A percentile compares a stretch with the other conserved stretches of the same genome.
phyloP scores from a whole-genome alignment of 805 yeast genomes.

The Wickerhamiella allomyrinae region DNA sequence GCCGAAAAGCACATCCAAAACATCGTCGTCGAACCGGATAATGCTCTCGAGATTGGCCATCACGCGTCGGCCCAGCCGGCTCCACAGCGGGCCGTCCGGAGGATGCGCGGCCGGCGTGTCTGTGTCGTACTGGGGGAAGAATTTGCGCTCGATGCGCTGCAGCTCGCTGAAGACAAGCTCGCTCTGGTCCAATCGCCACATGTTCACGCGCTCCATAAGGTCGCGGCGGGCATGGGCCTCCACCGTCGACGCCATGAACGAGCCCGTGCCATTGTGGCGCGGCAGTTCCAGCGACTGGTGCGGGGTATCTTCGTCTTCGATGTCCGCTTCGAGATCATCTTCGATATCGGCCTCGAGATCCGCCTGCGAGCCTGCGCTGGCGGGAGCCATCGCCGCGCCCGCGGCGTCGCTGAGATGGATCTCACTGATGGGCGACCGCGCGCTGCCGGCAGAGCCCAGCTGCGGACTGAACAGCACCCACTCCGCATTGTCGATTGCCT shows the following conservation, averaged over 20 bases:
- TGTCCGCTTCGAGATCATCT: slow-evolving; percentile 7
- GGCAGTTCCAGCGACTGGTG: slow-evolving; percentile 21
- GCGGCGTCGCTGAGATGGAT: slow-evolving; percentile 1
- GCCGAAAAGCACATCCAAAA: slow-evolving; percentile 25
- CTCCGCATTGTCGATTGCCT: slow-evolving; percentile 18
- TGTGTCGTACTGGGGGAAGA: neutral
- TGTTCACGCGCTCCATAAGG: slow-evolving; percentile 26
- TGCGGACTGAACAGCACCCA: slow-evolving; percentile 29
- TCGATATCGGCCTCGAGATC: slow-evolving; percentile 5
- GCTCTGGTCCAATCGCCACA: slow-evolving; percentile 30
- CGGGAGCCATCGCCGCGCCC: neutral
- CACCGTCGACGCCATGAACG: slow-evolving; percentile 13
- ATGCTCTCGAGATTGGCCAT: slow-evolving; percentile 17
- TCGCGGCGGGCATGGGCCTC: slow-evolving; percentile 13
- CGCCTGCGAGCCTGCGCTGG: neutral
- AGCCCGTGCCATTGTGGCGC: slow-evolving; percentile 24
- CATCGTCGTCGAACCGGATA: slow-evolving; percentile 25
- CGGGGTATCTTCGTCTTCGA: slow-evolving; percentile 5
- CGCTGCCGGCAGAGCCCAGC: slow-evolving; percentile 3
- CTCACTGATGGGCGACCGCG: neutral
- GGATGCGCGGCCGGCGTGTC: neutral
- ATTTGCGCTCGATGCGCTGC: slow-evolving; percentile 15
- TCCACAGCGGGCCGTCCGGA: slow-evolving; percentile 7
- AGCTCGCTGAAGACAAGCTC: slow-evolving; percentile 21
- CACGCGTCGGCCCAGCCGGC: slow-evolving; percentile 7